phyloP scores from a whole-genome alignment of 805 yeast species.

The Cyberlindnera bimundalis region DNA sequence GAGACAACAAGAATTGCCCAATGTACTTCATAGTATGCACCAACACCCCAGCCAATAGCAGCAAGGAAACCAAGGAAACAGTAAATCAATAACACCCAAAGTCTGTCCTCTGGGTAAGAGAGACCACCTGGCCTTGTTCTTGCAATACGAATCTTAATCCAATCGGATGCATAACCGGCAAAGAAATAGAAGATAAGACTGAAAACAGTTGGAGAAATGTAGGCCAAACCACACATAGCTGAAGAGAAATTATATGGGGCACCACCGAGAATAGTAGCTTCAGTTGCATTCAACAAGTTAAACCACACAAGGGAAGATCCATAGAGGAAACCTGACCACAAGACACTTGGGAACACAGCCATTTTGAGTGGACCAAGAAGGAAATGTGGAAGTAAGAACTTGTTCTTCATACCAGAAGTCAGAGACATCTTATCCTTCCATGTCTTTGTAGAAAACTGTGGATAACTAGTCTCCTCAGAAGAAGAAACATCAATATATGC shows the following conservation, averaged over 20 bases:
- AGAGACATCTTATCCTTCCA: constrained; percentile 41
- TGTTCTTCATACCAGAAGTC: constrained; percentile 35
- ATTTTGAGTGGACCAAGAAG: constrained; percentile 38
- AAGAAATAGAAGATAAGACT: constrained; percentile 40
- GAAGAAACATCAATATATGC: constrained; percentile 14
- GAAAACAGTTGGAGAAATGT: constrained; percentile 50
- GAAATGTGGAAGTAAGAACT: constrained; percentile 30
- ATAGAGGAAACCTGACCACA: constrained; percentile 53
- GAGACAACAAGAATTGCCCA: constrained; percentile 57
- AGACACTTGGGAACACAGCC: constrained; percentile 49
- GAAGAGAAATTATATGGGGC: constrained; percentile 50
- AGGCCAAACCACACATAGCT: constrained; percentile 46
- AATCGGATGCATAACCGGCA: constrained; percentile 51
- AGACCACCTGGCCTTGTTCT: constrained; percentile 35
- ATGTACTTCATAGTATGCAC: constrained; percentile 49
- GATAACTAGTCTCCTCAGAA: constrained; percentile 2
- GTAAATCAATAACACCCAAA: constrained; percentile 47
- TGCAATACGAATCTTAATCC: constrained; percentile 46
- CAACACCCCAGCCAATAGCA: constrained; percentile 59
- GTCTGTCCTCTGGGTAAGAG: constrained; percentile 54
- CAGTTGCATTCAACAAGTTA: constrained; percentile 47
- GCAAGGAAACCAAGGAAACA: constrained; percentile 51
- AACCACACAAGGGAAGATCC: constrained; percentile 49
- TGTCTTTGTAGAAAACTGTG: constrained; percentile 27
- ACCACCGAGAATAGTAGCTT: constrained; percentile 38